Percentiles rank a stretch among this genome's conserved stretches.
Evolutionary conservation across 2,329 filamentous ascomycete species (phyloP).

Genomic region (Xylaria sp.): DNA sequence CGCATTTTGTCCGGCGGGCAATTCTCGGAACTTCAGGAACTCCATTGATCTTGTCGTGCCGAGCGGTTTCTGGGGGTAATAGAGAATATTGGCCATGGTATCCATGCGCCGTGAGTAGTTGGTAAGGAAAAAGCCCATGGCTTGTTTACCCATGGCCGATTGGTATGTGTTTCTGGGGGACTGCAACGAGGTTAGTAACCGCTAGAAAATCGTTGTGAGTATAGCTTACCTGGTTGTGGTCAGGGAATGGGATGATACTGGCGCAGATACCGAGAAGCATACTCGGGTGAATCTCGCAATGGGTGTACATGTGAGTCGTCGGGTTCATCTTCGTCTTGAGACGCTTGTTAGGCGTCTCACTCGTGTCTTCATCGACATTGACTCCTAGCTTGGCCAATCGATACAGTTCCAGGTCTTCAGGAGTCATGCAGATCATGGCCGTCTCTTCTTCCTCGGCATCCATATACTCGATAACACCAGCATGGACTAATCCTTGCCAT

Average conservation of each 20-base stretch:
- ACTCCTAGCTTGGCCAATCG: constrained; percentile 64
- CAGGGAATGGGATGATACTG: constrained; percentile 98
- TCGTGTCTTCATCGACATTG: constrained; percentile 55
- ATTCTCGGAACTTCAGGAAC: constrained; percentile 94
- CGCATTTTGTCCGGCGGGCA: constrained; percentile 94
- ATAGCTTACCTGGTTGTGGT: constrained; percentile 77
- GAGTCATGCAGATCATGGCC: constrained; percentile 98
- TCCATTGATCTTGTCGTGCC: constrained; percentile 98
- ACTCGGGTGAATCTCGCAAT: constrained; percentile 98
- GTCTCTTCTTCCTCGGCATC: constrained; percentile 98
- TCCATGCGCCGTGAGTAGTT: constrained; percentile 98
- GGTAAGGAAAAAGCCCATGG: constrained; percentile 97
- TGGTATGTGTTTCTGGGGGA: constrained; percentile 99
- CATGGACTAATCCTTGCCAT: constrained; percentile 79
- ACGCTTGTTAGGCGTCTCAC: constrained; percentile 70
- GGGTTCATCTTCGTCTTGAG: constrained; percentile 85
- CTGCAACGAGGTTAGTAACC: constrained; percentile 42
- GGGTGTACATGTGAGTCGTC: constrained; percentile 87
- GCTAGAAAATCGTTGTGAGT: not conserved
- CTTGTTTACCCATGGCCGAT: constrained; percentile 99
- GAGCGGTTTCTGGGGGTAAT: constrained; percentile 96
- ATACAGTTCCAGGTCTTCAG: constrained; percentile 82
- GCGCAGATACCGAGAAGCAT: constrained; percentile 99
- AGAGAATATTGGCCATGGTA: constrained; percentile 98
- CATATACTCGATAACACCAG: constrained; percentile 88